Evolutionary conservation across 495 filamentous ascomycete species (phyloP), one percentile per base, ranked within the genome.

Genomic region (Penicillium parvum): DNA sequence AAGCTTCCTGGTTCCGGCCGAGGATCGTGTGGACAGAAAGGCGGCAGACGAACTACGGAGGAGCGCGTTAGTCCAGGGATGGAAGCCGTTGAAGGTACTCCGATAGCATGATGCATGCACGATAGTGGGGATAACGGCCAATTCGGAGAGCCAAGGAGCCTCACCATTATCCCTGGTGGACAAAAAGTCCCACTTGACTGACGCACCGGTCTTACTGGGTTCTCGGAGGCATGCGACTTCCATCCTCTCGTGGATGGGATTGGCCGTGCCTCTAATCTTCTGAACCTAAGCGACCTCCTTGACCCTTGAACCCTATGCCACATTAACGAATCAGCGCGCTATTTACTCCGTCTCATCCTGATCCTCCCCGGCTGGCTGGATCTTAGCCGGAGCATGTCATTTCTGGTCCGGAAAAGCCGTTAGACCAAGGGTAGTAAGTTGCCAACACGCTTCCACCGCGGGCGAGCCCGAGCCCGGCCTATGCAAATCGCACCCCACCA

Each of bases 401-500:
- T 45, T 47, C 34, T 44, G n/a, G 32, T 23, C 46, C 37, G 44
- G 43, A 34, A 66, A 68, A 66, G 59, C 61, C 63, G 65, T 71
- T 71, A 63, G 51, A 60, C 60, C 61, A 61, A 63, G 53, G 32
- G 40, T 35, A 37, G 40, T 32, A 34, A 53, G n/a, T n/a, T n/a
- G n/a, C n/a, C n/a, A n/a, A n/a, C n/a, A 53, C 50, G 47, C 45
- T 57, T 53, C 47, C 52, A 53, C 51, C 55, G 41, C 65, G 61
- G 65, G 60, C 61, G 50, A 60, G 56, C 63, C 65, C 65, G 61
- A 61, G 37, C 25, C 46, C 43, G 37, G 39, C n/a, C n/a, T n/a
- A n/a, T n/a, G n/a, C 45, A 52, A 40, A 55, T 49, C 32, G 49
- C 55, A 57, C 58, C 52, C 53, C 58, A 57, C 58, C n/a, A n/a